Base-by-base conservation (phyloP, 495 filamentous ascomycete species). In the Podospora comata region DNA sequence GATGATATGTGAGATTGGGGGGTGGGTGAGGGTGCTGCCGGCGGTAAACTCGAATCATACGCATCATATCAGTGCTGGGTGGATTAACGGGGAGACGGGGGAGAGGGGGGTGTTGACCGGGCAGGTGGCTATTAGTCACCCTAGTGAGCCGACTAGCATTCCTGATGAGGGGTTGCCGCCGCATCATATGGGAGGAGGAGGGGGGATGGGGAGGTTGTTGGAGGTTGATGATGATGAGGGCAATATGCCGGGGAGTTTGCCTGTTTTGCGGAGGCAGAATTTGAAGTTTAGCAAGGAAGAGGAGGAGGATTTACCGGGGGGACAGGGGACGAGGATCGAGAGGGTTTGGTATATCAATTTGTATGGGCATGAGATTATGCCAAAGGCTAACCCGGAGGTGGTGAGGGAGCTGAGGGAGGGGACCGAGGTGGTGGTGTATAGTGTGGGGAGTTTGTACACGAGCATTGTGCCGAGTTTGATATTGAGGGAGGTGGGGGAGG, bases 271-370 rank as follows among this genome's bases (percentile, higher is more conserved):
- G 16, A 86, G 90, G 64, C 91, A 88, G 60, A 90, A 93, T 73
- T 91, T 97, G 71, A 78, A 80, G 27, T 95, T 97, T 79, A 87
- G 81, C 79, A 98, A 98, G 77, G 75, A 80, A 57, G 72, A 78
- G 66, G 75, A 78, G 84, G 90, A 72, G 57, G 90, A 92, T 65
- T 84, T 97, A 7, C 85, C 90, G 0, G 85, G 89, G 6, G 86
- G 90, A 39, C 96, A 97, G 71, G 80, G 86, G 71, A 84, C 89
- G 6, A 86, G 90, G 53, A 97, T 98, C 70, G 80, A 86, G 71
- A 84, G 94, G 6, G 85, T 98, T 70, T 97, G 92, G 92, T 98
- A 97, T 80, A 97, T 98, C 79, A 97, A 97, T 77, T 93, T 93
- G 1, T 98, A 97, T 79, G 94, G 94, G 28, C 85, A 87, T 72